Base-by-base conservation (phyloP, 208 protist species). In the Leishmania guyanensis region DNA sequence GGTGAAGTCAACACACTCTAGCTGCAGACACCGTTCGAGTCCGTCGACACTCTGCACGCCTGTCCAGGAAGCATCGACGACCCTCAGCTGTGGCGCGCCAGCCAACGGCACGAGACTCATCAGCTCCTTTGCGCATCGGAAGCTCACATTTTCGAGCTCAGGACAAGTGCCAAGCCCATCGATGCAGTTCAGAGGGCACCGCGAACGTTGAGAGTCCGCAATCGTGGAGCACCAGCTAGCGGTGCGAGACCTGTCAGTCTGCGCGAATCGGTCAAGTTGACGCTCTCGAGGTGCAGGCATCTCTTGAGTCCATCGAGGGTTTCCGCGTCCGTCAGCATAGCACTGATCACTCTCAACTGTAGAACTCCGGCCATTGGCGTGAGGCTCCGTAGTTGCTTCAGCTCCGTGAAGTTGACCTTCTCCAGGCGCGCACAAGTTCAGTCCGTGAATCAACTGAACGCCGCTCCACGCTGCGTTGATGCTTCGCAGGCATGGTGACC, bases 111-210 rank as follows among this genome's bases (percentile, higher is more conserved):
- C 4, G 50, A 75, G 71, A 36, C 48, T 75, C 12, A 20, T 46
- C 50, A 75, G 50, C 71, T 26, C 71, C 9, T 39, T 48, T 5
- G n/a, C n/a, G 10, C 6, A 56, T 33, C 6, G 10, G 26, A 75
- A 75, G 16, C 22, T 51, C 26, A 60, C 50, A 29, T 26, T 36
- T 75, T 51, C 71, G 22, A 75, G 33, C 22, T 22, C 14, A 20
- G 71, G 71, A 39, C 71, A 75, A 46, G 71, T 75, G 22, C 71
- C 71, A 17, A 75, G 71, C 22, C 71, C 71, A 22, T 75, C 71
- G 6, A 75, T 75, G 71, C 12, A 2, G 4, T 2, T 26, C 22
- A 75, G 48, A 14, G n/a, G 39, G 71, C 71, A 60, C 46, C 43
- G 20, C 43, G 16, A 33, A n/a, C 50, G 22, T 48, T 75, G 43